Conservation (phyloP, 176 grass and related monocot genomes). For the Tuctoria greenei region DNA sequence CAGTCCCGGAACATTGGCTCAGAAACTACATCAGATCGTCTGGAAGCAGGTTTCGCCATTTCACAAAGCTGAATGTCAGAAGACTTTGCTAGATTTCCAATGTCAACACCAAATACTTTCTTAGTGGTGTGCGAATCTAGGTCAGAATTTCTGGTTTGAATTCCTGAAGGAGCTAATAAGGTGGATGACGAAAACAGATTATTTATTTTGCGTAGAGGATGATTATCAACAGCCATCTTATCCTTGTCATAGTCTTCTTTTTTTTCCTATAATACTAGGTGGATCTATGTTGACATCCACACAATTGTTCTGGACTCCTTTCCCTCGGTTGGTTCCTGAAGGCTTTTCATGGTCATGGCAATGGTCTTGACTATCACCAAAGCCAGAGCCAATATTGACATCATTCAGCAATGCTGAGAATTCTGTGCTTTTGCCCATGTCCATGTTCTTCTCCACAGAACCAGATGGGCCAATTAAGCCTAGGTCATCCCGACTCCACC, state of each 20-base stretch:
- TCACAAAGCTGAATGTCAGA: constrained; percentile 41
- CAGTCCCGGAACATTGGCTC: background rate
- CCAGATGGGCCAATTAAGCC: constrained; percentile 35
- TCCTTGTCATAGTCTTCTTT: constrained; percentile 34
- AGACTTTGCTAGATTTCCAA: constrained; percentile 32
- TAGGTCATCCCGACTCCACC: constrained; percentile 40
- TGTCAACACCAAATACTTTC: constrained; percentile 57
- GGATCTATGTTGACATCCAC: constrained; percentile 48
- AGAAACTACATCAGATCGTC: constrained; percentile 29
- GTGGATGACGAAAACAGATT: too few relatives aligned
- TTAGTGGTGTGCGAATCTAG: constrained; percentile 30
- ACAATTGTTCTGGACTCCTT: constrained; percentile 27
- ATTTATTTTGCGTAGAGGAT: constrained; percentile 20
- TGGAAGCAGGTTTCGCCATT: constrained; percentile 40
- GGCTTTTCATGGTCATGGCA: constrained; percentile 31
- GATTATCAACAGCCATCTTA: constrained; percentile 24
- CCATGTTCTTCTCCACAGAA: constrained; percentile 31
- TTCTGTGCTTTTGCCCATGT: constrained; percentile 28
- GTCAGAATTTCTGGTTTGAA: constrained; percentile 24
- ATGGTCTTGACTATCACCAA: constrained; percentile 7
- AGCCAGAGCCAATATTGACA: constrained; percentile 22
- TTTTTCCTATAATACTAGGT: constrained; percentile 20
- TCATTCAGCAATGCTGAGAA: background rate
- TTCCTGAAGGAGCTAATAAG: constrained; percentile 27
- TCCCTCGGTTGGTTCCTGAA: constrained; percentile 1